Evolutionary conservation across 768 basidiomycete genomes (phyloP).

Genomic region (Podaxis pistillaris): DNA sequence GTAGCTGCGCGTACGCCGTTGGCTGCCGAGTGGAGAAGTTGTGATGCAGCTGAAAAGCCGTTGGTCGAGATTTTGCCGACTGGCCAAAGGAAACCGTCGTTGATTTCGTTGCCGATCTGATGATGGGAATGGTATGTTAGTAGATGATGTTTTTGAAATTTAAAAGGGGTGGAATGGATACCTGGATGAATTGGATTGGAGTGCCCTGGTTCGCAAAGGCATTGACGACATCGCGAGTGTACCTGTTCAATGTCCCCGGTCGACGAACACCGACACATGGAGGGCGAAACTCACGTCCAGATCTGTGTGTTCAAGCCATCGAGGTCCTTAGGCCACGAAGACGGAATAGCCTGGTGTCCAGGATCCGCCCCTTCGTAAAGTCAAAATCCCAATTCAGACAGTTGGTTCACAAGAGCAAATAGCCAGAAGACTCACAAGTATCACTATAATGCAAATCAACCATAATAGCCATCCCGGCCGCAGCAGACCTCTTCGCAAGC

Average conservation of each 20-base stretch:
- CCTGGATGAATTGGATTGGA: constrained; percentile 51
- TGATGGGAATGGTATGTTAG: neutral
- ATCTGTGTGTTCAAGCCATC: constrained; percentile 55
- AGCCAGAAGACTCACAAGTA: constrained; percentile 40
- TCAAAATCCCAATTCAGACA: neutral
- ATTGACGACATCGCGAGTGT: constrained; percentile 51
- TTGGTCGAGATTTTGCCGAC: constrained; percentile 50
- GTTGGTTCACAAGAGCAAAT: neutral
- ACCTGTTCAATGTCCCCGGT: constrained; percentile 28
- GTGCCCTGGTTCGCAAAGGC: constrained; percentile 53
- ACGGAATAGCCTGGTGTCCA: constrained; percentile 57
- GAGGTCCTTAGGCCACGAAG: constrained; percentile 51
- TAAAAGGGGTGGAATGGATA: constrained; percentile 15
- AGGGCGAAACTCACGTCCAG: constrained; percentile 38
- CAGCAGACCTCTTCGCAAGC: constrained; percentile 52
- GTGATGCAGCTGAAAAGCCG: constrained; percentile 51
- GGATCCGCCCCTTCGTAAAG: constrained; percentile 56
- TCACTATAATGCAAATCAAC: constrained; percentile 66
- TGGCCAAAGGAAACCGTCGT: constrained; percentile 63
- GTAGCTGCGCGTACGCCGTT: constrained; percentile 52
- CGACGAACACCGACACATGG: neutral
- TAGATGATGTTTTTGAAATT: neutral
- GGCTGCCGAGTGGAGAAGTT: constrained; percentile 59
- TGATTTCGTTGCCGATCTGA: constrained; percentile 66
- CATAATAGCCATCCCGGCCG: constrained; percentile 53